phyloP scores from a whole-genome alignment of 2,329 filamentous ascomycete species.

The Sarocladium strictum region DNA sequence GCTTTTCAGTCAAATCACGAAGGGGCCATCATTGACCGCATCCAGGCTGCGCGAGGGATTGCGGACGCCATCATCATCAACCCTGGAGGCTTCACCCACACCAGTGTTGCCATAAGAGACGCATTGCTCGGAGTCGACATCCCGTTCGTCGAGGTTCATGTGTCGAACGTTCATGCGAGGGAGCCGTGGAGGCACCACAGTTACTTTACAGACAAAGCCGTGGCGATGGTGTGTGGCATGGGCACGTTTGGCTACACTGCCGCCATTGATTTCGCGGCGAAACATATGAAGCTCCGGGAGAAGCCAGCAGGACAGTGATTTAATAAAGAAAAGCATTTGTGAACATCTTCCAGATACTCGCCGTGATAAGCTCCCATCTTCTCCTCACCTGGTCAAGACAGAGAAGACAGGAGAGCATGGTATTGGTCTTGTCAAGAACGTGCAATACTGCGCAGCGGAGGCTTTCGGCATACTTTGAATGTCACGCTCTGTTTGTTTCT shows the following conservation, averaged over 20 bases:
- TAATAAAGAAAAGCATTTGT: too few species aligned
- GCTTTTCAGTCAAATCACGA: conserved; percentile 75
- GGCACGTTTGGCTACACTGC: conserved; percentile 56
- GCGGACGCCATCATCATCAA: conserved; percentile 69
- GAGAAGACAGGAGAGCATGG: too few species aligned
- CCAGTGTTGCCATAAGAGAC: conserved; percentile 69
- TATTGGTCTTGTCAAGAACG: too few species aligned
- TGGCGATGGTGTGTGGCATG: conserved; percentile 66
- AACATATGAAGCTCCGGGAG: conserved; percentile 37
- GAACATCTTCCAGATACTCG: too few species aligned
- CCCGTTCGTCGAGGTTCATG: conserved; percentile 73
- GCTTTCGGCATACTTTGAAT: too few species aligned
- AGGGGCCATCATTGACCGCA: conserved; percentile 66
- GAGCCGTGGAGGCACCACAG: conserved; percentile 65
- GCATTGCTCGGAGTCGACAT: conserved; percentile 62
- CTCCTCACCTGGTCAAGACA: too few species aligned
- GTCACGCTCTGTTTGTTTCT: neutral
- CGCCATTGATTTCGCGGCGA: conserved; percentile 48
- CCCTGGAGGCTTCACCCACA: conserved; percentile 69
- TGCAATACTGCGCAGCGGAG: too few species aligned
- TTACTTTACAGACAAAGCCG: conserved; percentile 70
- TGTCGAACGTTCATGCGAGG: conserved; percentile 67
- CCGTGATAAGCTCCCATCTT: too few species aligned
- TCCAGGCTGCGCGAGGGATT: conserved; percentile 56
- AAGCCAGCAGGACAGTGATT: conserved; percentile 10